Percentiles rank a stretch among this genome's conserved stretches.
These are phyloP conservation scores for Arthrobotrys pseudoclavata DNA, from an alignment of 2,329 filamentous ascomycete species.

Conservation along the genomic window DNA sequence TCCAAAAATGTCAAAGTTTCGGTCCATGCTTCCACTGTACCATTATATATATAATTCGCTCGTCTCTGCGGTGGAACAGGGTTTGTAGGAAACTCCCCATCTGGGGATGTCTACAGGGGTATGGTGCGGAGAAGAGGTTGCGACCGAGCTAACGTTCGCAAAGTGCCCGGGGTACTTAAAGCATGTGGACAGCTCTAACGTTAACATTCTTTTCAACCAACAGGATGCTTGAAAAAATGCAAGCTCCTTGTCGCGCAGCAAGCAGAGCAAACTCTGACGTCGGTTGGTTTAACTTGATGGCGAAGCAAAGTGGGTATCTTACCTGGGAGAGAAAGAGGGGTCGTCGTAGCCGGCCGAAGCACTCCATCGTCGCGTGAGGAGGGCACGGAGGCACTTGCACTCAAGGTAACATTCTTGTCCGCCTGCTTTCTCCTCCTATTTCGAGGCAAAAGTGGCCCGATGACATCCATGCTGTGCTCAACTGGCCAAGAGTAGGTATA, in stretches of 20 bases:
- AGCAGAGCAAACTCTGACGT: conserved; percentile 36
- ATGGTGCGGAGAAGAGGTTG: conserved; percentile 57
- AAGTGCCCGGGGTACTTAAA: conserved; percentile 48
- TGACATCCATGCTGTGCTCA: conserved; percentile 42
- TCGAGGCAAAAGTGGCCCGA: conserved; percentile 51
- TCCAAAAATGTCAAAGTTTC: conserved; percentile 33
- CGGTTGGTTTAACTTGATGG: conserved; percentile 8
- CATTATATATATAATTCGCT: conserved; percentile 58
- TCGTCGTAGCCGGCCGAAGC: conserved; percentile 6
- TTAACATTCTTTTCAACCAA: conserved; percentile 44
- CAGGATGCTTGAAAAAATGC: conserved; percentile 29
- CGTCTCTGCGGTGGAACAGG: conserved; percentile 45
- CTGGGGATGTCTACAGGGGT: conserved; percentile 46
- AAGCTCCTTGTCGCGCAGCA: neutral
- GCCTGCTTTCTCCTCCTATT: conserved; percentile 49
- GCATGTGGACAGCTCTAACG: conserved; percentile 52
- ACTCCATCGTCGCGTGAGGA: conserved; percentile 59
- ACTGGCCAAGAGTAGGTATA: conserved; percentile 32
- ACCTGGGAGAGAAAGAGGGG: conserved; percentile 57
- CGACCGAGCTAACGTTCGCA: conserved; percentile 45
- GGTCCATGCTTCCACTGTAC: conserved; percentile 36
- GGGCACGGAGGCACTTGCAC: neutral
- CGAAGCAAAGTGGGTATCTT: conserved; percentile 44
- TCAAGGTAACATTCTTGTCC: conserved; percentile 5
- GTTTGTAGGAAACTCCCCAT: conserved; percentile 52